These are phyloP conservation scores for Ceratobasidium sp. DNA, from an alignment of 1,284 basidiomycete genomes.

Conservation along the genomic window DNA sequence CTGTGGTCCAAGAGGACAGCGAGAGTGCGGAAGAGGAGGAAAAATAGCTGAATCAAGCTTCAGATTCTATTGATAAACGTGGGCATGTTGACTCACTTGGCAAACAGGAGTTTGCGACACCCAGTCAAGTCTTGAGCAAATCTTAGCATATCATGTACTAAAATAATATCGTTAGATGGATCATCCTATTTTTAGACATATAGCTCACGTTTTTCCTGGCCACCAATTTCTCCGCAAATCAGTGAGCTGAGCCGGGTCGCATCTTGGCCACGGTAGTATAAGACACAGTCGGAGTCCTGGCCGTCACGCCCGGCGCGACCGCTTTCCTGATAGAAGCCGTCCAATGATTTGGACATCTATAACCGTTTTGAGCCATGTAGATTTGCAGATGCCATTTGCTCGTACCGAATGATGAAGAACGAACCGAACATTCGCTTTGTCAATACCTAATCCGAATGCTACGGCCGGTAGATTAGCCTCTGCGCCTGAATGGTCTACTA, in stretches of 20 bases:
- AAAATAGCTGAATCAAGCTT: conserved; percentile 70
- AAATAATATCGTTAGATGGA: conserved; percentile 37
- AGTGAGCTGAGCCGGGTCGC: conserved; percentile 67
- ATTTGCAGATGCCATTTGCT: too few relatives aligned
- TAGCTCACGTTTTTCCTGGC: conserved; percentile 69
- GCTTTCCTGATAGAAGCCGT: conserved; percentile 84
- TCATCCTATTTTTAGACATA: conserved; percentile 54
- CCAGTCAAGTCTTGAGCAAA: conserved; percentile 75
- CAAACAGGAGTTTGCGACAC: conserved; percentile 58
- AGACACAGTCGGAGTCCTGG: conserved; percentile 73
- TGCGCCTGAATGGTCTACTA: background rate
- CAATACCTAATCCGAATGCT: conserved; percentile 88
- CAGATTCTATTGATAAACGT: conserved; percentile 59
- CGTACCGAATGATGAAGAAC: conserved; percentile 84
- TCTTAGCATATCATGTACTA: conserved; percentile 79
- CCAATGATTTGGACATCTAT: conserved; percentile 66
- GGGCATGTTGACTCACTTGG: conserved; percentile 47
- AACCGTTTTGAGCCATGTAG: too few relatives aligned
- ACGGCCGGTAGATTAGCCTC: conserved; percentile 43
- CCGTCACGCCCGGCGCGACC: conserved; percentile 86
- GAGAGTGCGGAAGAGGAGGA: conserved; percentile 75
- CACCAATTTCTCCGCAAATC: conserved; percentile 66
- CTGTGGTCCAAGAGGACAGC: conserved; percentile 70
- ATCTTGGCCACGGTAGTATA: conserved; percentile 85
- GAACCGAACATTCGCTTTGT: conserved; percentile 84